Percentiles rank a stretch among this genome's conserved stretches.
Conservation (phyloP, 2,329 filamentous ascomycete genomes). For the Diaporthe caulivora region DNA sequence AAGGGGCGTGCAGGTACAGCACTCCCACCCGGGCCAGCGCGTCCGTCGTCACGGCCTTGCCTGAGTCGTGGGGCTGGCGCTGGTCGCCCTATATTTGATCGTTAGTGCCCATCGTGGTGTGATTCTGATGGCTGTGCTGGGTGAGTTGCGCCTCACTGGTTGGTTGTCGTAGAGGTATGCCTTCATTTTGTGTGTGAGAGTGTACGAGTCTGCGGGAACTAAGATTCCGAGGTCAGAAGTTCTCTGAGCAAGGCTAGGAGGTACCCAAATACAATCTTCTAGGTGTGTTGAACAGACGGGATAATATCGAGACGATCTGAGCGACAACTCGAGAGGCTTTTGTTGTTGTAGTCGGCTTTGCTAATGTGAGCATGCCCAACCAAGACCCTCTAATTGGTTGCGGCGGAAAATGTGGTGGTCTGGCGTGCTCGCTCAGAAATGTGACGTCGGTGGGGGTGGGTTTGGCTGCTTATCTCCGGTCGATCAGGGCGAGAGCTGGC, state of each 20-base stretch:
- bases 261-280: background rate
- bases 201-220: slow-evolving; percentile 46
- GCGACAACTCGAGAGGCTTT: slow-evolving; percentile 8
- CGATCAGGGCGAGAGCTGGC: background rate
- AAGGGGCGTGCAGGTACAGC: slow-evolving; percentile 77
- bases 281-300: background rate
- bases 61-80: slow-evolving; percentile 89
- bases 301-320: background rate
- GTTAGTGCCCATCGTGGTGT: background rate
- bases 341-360: slow-evolving; percentile 29
- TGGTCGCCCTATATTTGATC: slow-evolving; percentile 84
- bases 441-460: slow-evolving; percentile 39
- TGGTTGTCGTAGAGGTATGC: slow-evolving; percentile 70
- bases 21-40: slow-evolving; percentile 84
- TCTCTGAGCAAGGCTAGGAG: background rate
- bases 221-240: background rate
- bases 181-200: slow-evolving; percentile 57
- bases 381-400: slow-evolving; percentile 34
- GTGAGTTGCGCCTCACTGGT: slow-evolving; percentile 55
- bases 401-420: slow-evolving; percentile 29
- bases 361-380: slow-evolving; percentile 32
- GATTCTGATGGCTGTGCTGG: slow-evolving; percentile 21
- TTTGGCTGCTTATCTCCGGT: slow-evolving; percentile 12
- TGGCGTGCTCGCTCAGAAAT: slow-evolving; percentile 38
- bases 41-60: slow-evolving; percentile 72